Conservation (phyloP, 2,329 filamentous ascomycete species). For the Talaromyces sp. region DNA sequence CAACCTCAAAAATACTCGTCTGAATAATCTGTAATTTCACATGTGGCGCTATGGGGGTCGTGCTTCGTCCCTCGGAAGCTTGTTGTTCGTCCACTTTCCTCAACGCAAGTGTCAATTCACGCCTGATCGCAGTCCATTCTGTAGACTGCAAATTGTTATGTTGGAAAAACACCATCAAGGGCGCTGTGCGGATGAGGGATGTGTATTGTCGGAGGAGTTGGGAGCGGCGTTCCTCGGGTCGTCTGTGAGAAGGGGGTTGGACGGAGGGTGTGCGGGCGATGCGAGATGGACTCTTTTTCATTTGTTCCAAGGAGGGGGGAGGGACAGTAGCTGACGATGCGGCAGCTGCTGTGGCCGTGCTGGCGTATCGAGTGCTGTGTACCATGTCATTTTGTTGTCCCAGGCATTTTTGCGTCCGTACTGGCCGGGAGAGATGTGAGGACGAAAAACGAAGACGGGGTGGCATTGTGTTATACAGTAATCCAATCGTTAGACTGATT, state of each 20-base stretch:
- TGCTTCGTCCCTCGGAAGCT: conserved; percentile 51
- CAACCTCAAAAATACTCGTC: conserved; percentile 82
- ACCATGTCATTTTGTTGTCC: conserved; percentile 43
- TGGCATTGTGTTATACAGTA: conserved; percentile 46
- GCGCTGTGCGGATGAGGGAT: conserved; percentile 78
- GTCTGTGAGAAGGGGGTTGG: conserved; percentile 84
- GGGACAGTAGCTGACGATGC: conserved; percentile 43
- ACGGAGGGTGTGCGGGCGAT: conserved; percentile 47
- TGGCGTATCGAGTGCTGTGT: conserved; percentile 28
- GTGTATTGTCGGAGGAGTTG: conserved; percentile 86
- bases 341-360: conserved; percentile 49
- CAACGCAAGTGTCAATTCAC: conserved; percentile 63
- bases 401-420: conserved; percentile 37
- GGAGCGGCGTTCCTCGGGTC: conserved; percentile 81
- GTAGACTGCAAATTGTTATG: conserved; percentile 72
- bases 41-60: conserved; percentile 50
- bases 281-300: conserved; percentile 27
- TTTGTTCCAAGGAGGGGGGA: conserved; percentile 51
- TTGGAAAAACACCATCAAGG: conserved; percentile 81
- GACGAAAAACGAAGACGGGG: conserved; percentile 49
- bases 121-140: conserved; percentile 70
- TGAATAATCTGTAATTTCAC: conserved; percentile 81
- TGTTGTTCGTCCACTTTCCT: conserved; percentile 65
- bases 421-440: conserved; percentile 33
- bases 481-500: background rate